Evolutionary conservation across 108 stramenopile genomes (phyloP), one percentile per base, ranked within the genome.

Genomic region (Fragilariopsis cylindrus): DNA sequence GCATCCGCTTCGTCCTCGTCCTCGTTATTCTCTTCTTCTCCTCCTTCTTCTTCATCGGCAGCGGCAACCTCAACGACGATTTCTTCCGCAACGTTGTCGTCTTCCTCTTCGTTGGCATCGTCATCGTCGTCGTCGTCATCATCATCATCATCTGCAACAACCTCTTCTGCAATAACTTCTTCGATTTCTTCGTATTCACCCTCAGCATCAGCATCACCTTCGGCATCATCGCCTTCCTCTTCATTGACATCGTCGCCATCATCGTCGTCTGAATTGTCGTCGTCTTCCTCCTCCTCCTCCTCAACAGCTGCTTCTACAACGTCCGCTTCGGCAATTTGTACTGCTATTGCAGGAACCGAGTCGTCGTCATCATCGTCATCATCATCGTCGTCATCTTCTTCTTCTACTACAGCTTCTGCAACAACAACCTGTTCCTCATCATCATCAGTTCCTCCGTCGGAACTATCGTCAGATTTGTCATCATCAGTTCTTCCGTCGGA

Each of bases 81-180:
- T 30, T 72, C 78, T n/a, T 73, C 80, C 15, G 82, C 74, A 7
- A 79, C 84, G 40, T 76, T 80, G n/a, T 63, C 82, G n/a, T 78
- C 84, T 9, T 60, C 79, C 48, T 66, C 77, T 8, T 75, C 74
- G 12, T 80, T 72, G 8, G 63, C 72, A 16, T 76, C 71, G 7
- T 68, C 60, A 8, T 77, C 62, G 44, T 65, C 76, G 2, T 67
- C 52, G 49, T 73, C 69, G 62, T 71, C 76, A 60, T 78, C 72
- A 47, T 76, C 85, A 8, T 65, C 85, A 12, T 81, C 53, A 69
- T 19, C 82, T 9, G 57, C 79, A 40, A 50, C 72, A 16, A 30
- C 60, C 44, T 41, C 71, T 53, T 54, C 73, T 41, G 16, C 73
- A 7, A 71, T 49, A 42, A 39, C 70, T n/a, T 46, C 83, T 57